Base-by-base conservation (phyloP, 108 stramenopile species). In the Cyclotella cryptica region DNA sequence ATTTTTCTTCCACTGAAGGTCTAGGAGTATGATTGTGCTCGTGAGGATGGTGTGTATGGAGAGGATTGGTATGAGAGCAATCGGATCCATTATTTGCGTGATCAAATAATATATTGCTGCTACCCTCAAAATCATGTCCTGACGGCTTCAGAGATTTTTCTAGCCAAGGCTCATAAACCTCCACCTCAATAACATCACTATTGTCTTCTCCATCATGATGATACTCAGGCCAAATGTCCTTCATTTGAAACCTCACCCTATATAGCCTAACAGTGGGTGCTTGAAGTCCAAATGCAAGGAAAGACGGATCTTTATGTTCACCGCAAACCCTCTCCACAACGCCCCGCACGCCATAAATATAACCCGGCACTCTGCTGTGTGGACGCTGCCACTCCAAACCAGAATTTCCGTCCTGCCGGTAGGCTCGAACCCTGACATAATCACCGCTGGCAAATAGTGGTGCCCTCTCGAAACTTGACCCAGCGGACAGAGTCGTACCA, bases 101-200 rank as follows among this genome's bases (percentile, higher is more conserved):
- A 35, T 86, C 73, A 55, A 86, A 83, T 0, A 86, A 59, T n/a
- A n/a, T n/a, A n/a, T n/a, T n/a, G n/a, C n/a, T n/a, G 27, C 18
- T 17, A 12, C 66, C 35, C 40, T 83, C 78, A 69, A 66, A 86
- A 54, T 57, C 72, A 45, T 82, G 75, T 30, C 84, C 87, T 26
- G 53, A 27, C n/a, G 77, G 15, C 26, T 4, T 0, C 0, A 61
- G 54, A n/a, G 83, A 47, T 24, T 64, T 55, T 21, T 81, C 83
- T 43, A 89, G 47, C 88, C 88, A 89, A 65, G 72, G 77, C 42
- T 84, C 88, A 60, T 89, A 89, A 12, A 89, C 76, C 45, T 89
- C 88, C 10, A 84, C 80, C 35, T 70, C 74, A 39, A 89, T 64
- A 30, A 71, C 68, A 61, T 89, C 80, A 67, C 59, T 49, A 30